A percentile compares a stretch with the other conserved stretches of the same genome.
These are phyloP conservation scores for Eimeria tenella DNA, from an alignment of 169 alveolate genomes.

Conservation along the genomic window DNA sequence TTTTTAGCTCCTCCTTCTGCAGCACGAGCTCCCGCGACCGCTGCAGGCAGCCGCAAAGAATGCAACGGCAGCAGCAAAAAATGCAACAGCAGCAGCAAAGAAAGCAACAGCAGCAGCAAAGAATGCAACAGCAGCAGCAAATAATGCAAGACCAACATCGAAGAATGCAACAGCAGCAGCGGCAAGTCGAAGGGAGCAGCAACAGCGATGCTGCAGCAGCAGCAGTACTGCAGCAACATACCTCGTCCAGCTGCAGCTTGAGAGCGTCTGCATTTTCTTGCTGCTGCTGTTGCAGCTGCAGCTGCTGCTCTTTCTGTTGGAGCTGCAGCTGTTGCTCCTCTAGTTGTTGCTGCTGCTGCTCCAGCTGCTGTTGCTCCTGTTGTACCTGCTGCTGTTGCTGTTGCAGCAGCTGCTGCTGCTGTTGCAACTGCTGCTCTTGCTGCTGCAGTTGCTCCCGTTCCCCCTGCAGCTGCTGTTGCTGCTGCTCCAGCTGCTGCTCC, in stretches of 20 bases:
- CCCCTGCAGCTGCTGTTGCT: neutral
- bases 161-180: slow-evolving; percentile 21
- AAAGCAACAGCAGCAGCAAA: neutral
- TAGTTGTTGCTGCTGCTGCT: neutral
- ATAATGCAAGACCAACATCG: neutral
- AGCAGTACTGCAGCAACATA: neutral
- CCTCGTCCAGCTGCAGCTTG: slow-evolving; percentile 43
- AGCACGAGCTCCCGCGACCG: slow-evolving; percentile 10
- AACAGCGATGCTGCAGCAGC: slow-evolving; percentile 5
- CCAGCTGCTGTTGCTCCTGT: neutral
- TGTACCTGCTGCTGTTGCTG: neutral
- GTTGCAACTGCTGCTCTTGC: neutral
- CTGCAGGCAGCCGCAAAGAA: slow-evolving; percentile 26
- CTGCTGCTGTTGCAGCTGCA: slow-evolving; percentile 31
- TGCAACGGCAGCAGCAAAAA: neutral
- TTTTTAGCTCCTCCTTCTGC: slow-evolving; percentile 27
- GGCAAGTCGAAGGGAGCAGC: neutral
- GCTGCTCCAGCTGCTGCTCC: neutral
- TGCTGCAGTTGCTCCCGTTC: neutral
- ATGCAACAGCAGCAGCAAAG: neutral
- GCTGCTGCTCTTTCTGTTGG: neutral
- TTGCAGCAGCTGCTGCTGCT: neutral
- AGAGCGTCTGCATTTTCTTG: neutral
- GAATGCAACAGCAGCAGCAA: neutral
- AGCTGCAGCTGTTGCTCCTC: neutral